phyloP scores from a whole-genome alignment of 2,329 filamentous ascomycete genomes.

The Beauveria sp. region DNA sequence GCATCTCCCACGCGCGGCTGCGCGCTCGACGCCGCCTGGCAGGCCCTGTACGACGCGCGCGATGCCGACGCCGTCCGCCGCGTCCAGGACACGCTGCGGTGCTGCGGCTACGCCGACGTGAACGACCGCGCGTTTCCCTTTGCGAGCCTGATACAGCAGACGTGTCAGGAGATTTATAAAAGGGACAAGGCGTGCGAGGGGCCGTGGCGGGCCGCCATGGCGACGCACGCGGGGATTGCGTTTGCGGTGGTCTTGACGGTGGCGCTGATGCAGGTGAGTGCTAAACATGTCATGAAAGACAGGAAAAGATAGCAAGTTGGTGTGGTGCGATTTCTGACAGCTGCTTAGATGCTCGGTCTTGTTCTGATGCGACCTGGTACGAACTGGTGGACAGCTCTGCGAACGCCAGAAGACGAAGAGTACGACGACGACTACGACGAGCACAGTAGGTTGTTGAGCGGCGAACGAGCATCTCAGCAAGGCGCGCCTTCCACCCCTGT shows the following conservation, averaged over 20 bases:
- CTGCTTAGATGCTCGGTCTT: constrained; percentile 23
- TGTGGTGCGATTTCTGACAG: neutral
- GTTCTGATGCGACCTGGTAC: constrained; percentile 22
- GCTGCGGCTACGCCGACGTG: constrained; percentile 55
- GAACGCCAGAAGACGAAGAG: constrained; percentile 11
- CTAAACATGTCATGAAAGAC: neutral
- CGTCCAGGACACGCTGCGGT: constrained; percentile 59
- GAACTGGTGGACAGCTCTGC: constrained; percentile 24
- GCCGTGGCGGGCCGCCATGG: constrained; percentile 50
- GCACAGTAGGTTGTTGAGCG: neutral
- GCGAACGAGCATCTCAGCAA: neutral
- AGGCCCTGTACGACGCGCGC: constrained; percentile 41
- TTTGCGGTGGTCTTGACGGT: constrained; percentile 46
- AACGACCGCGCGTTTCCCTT: constrained; percentile 59
- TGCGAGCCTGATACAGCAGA: constrained; percentile 18
- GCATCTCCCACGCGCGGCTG: constrained; percentile 35
- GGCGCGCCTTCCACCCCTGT: neutral
- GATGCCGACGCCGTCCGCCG: constrained; percentile 41
- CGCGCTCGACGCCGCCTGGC: constrained; percentile 49
- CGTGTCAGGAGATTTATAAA: constrained; percentile 40
- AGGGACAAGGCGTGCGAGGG: constrained; percentile 40
- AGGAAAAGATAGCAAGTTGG: too few relatives aligned
- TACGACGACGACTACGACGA: neutral
- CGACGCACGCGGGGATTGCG: constrained; percentile 44
- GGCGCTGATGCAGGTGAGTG: constrained; percentile 48